Percentiles rank a stretch among this genome's conserved stretches.
Conservation (phyloP, 768 basidiomycete genomes). For the Lactifluus subvellereus region DNA sequence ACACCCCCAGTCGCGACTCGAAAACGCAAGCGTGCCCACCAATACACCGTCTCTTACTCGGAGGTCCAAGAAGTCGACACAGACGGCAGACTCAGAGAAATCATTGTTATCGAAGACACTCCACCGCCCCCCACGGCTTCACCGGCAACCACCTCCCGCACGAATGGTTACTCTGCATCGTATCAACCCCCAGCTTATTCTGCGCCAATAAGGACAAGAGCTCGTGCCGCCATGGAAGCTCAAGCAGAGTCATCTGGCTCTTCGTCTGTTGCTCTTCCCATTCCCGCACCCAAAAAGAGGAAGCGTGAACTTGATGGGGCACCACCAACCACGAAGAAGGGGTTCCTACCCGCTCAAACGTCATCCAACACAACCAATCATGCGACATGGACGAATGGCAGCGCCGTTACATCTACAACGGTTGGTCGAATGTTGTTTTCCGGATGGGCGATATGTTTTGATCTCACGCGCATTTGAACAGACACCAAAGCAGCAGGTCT, state of each 20-base stretch:
- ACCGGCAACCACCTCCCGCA: conserved; percentile 60
- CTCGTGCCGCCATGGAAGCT: conserved; percentile 81
- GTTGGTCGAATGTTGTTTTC: conserved; percentile 40
- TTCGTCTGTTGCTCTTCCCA: conserved; percentile 57
- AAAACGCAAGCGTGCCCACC: conserved; percentile 79
- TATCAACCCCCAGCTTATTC: conserved; percentile 73
- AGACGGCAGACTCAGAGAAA: conserved; percentile 70
- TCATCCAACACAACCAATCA: conserved; percentile 44
- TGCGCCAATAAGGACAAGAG: conserved; percentile 76
- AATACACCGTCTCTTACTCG: conserved; percentile 79
- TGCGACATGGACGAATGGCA: conserved; percentile 65
- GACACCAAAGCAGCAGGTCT: conserved; percentile 59
- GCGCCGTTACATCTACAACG: conserved; percentile 59
- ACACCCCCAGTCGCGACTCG: conserved; percentile 68
- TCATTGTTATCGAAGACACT: conserved; percentile 91
- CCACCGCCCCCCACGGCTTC: conserved; percentile 79
- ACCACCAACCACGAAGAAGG: conserved; percentile 66
- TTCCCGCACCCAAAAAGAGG: conserved; percentile 77
- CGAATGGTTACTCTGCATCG: conserved; percentile 66
- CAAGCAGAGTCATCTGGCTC: conserved; percentile 63
- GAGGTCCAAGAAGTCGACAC: conserved; percentile 84
- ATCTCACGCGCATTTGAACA: conserved; percentile 31
- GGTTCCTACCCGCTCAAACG: conserved; percentile 44
- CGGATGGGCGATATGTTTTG: conserved; percentile 29
- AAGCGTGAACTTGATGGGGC: conserved; percentile 72